These are phyloP conservation scores for Schizopora paradoxa DNA, from an alignment of 1,284 basidiomycete genomes.

Conservation along the genomic window DNA sequence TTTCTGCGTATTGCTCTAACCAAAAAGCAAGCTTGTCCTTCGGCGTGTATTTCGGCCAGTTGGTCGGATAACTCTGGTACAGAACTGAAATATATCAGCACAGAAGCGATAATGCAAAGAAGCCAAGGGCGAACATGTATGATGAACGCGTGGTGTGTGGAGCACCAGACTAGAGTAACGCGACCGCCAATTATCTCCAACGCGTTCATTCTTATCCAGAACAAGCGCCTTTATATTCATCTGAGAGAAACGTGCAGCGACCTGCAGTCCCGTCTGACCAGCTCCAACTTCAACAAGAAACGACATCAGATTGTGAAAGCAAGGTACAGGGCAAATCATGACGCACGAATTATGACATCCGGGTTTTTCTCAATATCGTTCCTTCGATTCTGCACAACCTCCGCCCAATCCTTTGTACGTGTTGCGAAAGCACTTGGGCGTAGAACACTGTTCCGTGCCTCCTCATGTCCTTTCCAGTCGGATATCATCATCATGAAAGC, in stretches of 20 bases:
- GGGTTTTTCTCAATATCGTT: slow-evolving; percentile 23
- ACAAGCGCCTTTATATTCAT: slow-evolving; percentile 44
- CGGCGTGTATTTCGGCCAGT: slow-evolving; percentile 33
- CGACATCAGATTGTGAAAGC: neutral
- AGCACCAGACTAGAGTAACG: slow-evolving; percentile 46
- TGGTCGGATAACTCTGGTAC: slow-evolving; percentile 33
- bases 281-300: slow-evolving; percentile 37
- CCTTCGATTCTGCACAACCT: slow-evolving; percentile 20
- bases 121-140: slow-evolving; percentile 26
- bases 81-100: slow-evolving; percentile 29
- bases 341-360: slow-evolving; percentile 27
- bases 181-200: slow-evolving; percentile 52
- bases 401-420: slow-evolving; percentile 17
- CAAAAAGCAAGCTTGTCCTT: slow-evolving; percentile 34
- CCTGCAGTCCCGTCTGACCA: slow-evolving; percentile 47
- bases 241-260: slow-evolving; percentile 46
- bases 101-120: neutral
- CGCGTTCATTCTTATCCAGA: slow-evolving; percentile 39
- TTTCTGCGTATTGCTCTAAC: slow-evolving; percentile 30
- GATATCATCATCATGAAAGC: slow-evolving; percentile 24
- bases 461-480: slow-evolving; percentile 30
- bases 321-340: neutral
- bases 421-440: slow-evolving; percentile 13
- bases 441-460: slow-evolving; percentile 18
- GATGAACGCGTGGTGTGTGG: slow-evolving; percentile 36